phyloP scores from a whole-genome alignment of 2,329 filamentous ascomycete species.

The Apiospora arundinis region DNA sequence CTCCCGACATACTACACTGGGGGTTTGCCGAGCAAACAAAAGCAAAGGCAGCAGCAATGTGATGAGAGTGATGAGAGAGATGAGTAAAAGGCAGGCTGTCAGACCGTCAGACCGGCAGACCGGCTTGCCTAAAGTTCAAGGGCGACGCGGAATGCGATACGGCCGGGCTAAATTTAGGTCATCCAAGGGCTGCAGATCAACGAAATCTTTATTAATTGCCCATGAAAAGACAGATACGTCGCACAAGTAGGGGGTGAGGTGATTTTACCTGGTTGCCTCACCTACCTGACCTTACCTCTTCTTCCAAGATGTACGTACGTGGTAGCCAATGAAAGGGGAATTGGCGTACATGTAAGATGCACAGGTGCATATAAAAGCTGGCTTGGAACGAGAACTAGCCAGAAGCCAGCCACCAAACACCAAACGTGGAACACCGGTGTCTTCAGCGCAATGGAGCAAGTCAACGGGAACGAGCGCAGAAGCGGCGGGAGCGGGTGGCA shows the following conservation, averaged over 20 bases:
- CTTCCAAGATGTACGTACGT: neutral
- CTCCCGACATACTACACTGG: neutral
- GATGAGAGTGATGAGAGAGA: neutral
- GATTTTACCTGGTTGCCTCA: constrained; percentile 8
- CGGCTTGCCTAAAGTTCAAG: neutral
- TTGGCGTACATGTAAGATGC: neutral
- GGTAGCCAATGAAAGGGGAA: neutral
- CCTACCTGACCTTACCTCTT: neutral
- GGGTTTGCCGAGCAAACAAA: neutral
- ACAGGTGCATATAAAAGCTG: neutral
- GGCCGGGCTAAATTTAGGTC: neutral
- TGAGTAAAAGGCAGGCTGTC: too few species aligned
- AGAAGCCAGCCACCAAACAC: neutral
- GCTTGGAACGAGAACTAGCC: constrained; percentile 3
- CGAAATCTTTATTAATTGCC: neutral
- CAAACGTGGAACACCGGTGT: constrained; percentile 9
- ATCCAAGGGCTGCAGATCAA: neutral
- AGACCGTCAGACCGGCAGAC: neutral
- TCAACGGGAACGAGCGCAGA: neutral
- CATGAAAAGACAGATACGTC: neutral
- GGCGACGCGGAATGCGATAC: neutral
- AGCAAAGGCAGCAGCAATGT: neutral
- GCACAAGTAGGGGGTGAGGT: neutral
- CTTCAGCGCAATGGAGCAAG: constrained; percentile 4
- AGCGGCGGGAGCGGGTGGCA: constrained; percentile 10